Percentiles rank a stretch among this genome's conserved stretches.
phyloP scores from a whole-genome alignment of 495 filamentous ascomycete species.

The Tuber microsphaerosporum region DNA sequence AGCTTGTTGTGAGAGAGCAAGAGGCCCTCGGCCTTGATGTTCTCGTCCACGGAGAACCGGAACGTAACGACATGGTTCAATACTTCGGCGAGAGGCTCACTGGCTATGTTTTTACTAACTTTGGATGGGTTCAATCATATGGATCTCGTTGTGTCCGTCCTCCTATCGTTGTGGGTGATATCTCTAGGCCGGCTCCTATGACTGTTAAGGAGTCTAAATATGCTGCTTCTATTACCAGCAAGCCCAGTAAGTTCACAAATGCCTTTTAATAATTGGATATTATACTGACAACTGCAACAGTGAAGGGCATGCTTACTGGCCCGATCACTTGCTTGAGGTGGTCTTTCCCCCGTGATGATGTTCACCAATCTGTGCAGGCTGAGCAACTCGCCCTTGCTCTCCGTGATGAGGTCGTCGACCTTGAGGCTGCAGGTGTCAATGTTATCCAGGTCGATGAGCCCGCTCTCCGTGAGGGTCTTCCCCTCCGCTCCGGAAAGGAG shows the following conservation, averaged over 20 bases:
- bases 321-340: constrained; percentile 97
- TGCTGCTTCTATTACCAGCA: constrained; percentile 87
- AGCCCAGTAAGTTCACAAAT: constrained; percentile 60
- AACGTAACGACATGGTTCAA: constrained; percentile 99
- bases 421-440: constrained; percentile 87
- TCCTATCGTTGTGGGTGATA: constrained; percentile 95
- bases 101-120: constrained; percentile 97
- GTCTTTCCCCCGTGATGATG: constrained; percentile 99
- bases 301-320: constrained; percentile 98
- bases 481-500: constrained; percentile 82
- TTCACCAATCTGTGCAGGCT: constrained; percentile 97
- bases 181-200: constrained; percentile 93
- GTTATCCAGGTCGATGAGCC: constrained; percentile 99
- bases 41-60: constrained; percentile 94
- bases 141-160: constrained; percentile 96
- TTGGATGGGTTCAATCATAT: constrained; percentile 97
- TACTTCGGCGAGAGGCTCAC: constrained; percentile 97
- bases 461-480: constrained; percentile 96
- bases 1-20: constrained; percentile 86
- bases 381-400: constrained; percentile 97
- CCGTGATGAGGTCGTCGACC: constrained; percentile 95
- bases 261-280: not conserved
- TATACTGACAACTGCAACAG: not conserved
- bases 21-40: constrained; percentile 96
- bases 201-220: constrained; percentile 99